Base-by-base conservation (phyloP, 352 stramenopile species). In the Globisporangium viniferum region DNA sequence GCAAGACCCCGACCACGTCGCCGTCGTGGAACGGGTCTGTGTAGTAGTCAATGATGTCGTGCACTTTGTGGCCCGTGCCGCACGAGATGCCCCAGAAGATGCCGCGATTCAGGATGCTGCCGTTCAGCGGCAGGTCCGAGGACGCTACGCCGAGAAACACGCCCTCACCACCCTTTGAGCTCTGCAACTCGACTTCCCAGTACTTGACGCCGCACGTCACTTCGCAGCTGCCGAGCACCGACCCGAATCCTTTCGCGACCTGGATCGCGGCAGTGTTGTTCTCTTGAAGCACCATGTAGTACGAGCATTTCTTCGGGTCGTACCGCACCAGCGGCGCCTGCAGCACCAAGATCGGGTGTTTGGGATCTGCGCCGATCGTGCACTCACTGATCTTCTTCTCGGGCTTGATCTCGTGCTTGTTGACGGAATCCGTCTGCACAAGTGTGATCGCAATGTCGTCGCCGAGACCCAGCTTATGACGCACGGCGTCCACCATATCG, bases 71-170 rank as follows among this genome's bases (percentile, higher is more conserved):
- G 63, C 87, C 87, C 2, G 84, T 92, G 9, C 77, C 82, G 41
- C 81, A 91, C 2, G 81, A 90, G 20, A 93, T 77, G 1, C 85
- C 87, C 84, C 85, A 95, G 64, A 92, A 92, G 44, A 88, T 72
- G 1, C 82, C 80, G 27, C 78, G 80, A 68, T 75, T 82, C 44
- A 92, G 59, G 35, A 91, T 70, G 46, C 75, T 92, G 18, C 70
- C 75, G 35, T 91, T 90, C 8, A 92, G 70, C 5, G 82, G 66
- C 39, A 91, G 44, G 29, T 91, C 83, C 0, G 76, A 49, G 0
- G 76, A 77, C 12, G 82, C 83, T 1, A 95, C 80, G 18, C 85
- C 87, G 0, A 93, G 51, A 60, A 95, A 93, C 36, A 95, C 78
- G 27, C 87, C 87, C 46, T 93, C 84, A 15, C 85, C 85, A 27